Percentiles rank a stretch among this genome's conserved stretches.
These are phyloP conservation scores for Dissophora ornata DNA, from an alignment of 192 early-diverging fungal genomes.

Conservation along the genomic window DNA sequence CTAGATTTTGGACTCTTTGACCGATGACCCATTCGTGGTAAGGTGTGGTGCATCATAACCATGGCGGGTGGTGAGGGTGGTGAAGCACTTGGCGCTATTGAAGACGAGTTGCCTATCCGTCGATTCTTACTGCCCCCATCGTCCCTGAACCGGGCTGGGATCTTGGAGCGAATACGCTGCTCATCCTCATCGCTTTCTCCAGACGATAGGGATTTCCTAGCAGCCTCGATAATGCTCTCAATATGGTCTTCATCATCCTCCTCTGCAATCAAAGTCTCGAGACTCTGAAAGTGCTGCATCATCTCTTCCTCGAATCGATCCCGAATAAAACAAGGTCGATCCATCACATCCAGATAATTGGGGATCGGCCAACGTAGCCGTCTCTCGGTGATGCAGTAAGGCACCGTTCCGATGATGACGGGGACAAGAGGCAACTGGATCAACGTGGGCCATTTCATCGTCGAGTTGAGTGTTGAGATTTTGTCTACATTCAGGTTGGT, in stretches of 20 bases:
- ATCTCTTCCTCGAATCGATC: constrained; percentile 54
- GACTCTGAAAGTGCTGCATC: constrained; percentile 44
- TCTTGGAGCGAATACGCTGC: constrained; percentile 8
- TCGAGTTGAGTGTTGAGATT: constrained; percentile 29
- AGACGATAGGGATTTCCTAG: constrained; percentile 30
- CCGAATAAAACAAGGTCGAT: constrained; percentile 44
- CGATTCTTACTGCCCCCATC: constrained; percentile 11
- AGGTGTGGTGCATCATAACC: background rate
- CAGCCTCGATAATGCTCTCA: constrained; percentile 31
- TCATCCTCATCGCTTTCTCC: constrained; percentile 47
- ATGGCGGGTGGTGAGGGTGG: constrained; percentile 48
- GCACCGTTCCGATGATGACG: constrained; percentile 46
- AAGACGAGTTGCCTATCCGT: background rate
- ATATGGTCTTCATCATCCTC: constrained; percentile 48
- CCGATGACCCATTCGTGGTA: constrained; percentile 28
- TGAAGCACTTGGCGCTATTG: constrained; percentile 14
- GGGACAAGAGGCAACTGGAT: constrained; percentile 39
- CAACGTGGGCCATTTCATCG: constrained; percentile 47
- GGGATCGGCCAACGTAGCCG: constrained; percentile 50
- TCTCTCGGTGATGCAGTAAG: constrained; percentile 29
- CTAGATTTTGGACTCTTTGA: constrained; percentile 47
- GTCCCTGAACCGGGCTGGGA: constrained; percentile 37
- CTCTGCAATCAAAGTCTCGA: constrained; percentile 43
- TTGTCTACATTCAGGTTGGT: constrained; percentile 33
- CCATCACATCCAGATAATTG: constrained; percentile 43